These are phyloP conservation scores for Forsythia suspensa DNA, from an alignment of 257 asterid species.

Conservation along the genomic window DNA sequence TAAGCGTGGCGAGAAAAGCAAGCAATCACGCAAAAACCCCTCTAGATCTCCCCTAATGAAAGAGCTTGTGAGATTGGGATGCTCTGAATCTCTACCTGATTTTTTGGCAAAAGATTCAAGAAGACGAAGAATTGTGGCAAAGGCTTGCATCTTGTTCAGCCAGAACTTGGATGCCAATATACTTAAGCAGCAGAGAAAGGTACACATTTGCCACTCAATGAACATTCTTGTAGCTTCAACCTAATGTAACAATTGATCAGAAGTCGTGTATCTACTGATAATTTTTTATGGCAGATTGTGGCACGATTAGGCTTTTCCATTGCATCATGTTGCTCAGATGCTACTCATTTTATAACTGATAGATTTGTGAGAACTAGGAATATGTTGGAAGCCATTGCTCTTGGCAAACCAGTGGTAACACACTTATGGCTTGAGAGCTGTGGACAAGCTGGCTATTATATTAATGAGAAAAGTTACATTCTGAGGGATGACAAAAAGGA, in stretches of 20 bases:
- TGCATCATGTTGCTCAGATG: constrained; percentile 59
- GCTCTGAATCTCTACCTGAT: constrained; percentile 46
- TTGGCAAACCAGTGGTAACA: constrained; percentile 73
- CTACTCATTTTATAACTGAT: constrained; percentile 78
- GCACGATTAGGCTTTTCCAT: constrained; percentile 55
- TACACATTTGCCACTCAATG: constrained; percentile 17
- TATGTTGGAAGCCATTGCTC: constrained; percentile 79
- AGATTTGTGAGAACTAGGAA: constrained; percentile 70
- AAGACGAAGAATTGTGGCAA: constrained; percentile 40
- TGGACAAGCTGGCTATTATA: constrained; percentile 52
- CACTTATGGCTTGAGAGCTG: constrained; percentile 84
- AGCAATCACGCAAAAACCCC: constrained; percentile 18
- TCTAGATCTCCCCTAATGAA: constrained; percentile 56
- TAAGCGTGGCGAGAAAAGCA: constrained; percentile 32
- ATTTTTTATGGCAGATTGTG: constrained; percentile 44
- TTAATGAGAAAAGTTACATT: constrained; percentile 61
- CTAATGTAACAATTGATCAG: background rate
- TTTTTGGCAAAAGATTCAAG: constrained; percentile 61
- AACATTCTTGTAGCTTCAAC: constrained; percentile 3
- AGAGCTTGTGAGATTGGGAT: constrained; percentile 73
- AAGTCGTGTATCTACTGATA: constrained; percentile 13
- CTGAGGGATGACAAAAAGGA: constrained; percentile 81
- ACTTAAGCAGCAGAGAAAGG: constrained; percentile 66
- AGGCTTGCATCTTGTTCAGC: constrained; percentile 64
- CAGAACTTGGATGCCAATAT: constrained; percentile 56